A percentile compares a stretch with the other conserved stretches of the same genome.
Conservation (phyloP, 345 rosid species). For the Citrus medica region DNA sequence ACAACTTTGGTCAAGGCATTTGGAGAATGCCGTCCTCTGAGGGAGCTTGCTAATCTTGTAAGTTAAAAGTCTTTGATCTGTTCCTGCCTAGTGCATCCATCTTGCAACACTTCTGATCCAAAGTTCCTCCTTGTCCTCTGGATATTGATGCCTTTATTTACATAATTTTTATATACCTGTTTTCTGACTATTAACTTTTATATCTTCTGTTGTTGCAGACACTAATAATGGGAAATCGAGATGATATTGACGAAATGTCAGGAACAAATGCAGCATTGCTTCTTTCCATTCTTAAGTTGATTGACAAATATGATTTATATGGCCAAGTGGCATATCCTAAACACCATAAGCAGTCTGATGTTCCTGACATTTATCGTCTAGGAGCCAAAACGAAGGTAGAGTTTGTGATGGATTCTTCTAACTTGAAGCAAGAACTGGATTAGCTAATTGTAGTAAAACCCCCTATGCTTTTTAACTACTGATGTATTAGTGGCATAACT, state of each 20-base stretch:
- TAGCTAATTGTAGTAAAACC: not conserved
- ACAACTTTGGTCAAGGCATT: conserved; percentile 81
- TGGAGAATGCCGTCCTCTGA: conserved; percentile 75
- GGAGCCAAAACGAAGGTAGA: conserved; percentile 80
- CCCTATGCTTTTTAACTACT: not conserved
- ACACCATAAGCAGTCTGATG: conserved; percentile 79
- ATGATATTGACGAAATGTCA: conserved; percentile 73
- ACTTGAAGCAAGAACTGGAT: not conserved
- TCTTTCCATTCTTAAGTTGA: conserved; percentile 67
- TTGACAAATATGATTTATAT: conserved; percentile 72
- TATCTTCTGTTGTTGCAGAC: conserved; percentile 43
- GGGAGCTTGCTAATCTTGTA: conserved; percentile 83
- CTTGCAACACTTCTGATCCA: not conserved
- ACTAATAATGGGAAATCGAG: conserved; percentile 77
- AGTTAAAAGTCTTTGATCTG: conserved; percentile 9
- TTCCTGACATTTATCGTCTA: conserved; percentile 70
- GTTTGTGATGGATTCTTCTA: not conserved
- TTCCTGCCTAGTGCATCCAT: not conserved
- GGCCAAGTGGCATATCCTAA: conserved; percentile 87
- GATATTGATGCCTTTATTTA: too few relatives aligned
- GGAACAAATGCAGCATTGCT: conserved; percentile 60
- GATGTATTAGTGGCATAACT: not conserved
- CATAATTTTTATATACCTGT: not conserved
- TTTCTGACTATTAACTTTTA: not conserved
- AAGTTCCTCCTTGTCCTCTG: not conserved